A percentile compares a stretch with the other conserved stretches of the same genome.
Evolutionary conservation across 192 early-diverging fungal species (phyloP).

Genomic region (Phlyctochytrium bullatum): DNA sequence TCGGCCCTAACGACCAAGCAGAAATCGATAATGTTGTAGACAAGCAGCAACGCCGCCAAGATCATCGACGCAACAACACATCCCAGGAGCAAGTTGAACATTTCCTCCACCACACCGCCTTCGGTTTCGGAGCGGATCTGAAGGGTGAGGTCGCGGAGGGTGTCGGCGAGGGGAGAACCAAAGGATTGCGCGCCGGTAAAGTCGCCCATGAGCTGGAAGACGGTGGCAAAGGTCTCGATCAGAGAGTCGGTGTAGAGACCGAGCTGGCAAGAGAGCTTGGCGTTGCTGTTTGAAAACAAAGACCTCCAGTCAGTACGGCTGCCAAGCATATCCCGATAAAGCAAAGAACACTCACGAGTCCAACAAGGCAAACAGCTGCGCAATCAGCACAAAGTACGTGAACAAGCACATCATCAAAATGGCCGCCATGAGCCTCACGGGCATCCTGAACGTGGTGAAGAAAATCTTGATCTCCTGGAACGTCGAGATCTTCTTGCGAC

Average conservation of each 20-base stretch:
- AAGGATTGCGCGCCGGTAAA: not conserved
- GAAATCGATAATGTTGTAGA: constrained; percentile 16
- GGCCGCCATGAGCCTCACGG: not conserved
- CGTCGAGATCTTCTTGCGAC: not conserved
- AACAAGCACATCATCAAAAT: constrained; percentile 11
- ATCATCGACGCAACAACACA: constrained; percentile 1
- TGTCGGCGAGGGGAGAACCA: not conserved
- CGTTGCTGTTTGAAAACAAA: constrained; percentile 7
- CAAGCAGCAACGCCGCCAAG: not conserved
- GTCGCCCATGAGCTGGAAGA: not conserved
- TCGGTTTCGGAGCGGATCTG: not conserved
- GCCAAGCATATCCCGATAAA: too few relatives aligned
- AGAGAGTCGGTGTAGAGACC: not conserved
- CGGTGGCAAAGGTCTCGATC: not conserved
- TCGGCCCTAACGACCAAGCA: not conserved
- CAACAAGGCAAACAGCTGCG: not conserved
- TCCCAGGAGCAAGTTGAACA: constrained; percentile 1
- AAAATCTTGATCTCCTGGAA: not conserved
- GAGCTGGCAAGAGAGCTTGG: not conserved
- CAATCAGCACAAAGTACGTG: constrained; percentile 4
- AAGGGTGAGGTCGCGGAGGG: not conserved
- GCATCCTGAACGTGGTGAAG: not conserved
- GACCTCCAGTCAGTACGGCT: not conserved
- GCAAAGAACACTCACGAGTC: too few relatives aligned
- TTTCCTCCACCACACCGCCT: not conserved